Base-by-base conservation (phyloP, 176 grass and related monocot species). In the Typha latifolia region DNA sequence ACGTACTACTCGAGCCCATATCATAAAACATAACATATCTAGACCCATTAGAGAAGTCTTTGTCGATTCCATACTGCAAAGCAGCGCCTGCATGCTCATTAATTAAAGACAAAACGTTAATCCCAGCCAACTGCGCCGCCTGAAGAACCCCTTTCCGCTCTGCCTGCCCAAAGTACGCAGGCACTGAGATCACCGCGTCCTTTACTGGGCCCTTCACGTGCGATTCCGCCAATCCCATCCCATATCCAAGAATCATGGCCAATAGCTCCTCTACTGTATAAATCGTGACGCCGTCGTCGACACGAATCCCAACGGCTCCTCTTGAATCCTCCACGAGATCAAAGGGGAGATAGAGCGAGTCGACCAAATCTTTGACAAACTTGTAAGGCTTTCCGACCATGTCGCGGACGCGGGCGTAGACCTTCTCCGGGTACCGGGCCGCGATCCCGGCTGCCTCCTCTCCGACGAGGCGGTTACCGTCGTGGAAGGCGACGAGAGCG, bases 21-120 rank as follows among this genome's bases (percentile, higher is more conserved):
- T 99, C 95, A 49, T 99, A 94, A 32, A 99, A 82, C 72, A 99
- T 82, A 22, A 99, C 89, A 74, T 99, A 80, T 15, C 89, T 66
- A 12, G 95, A 87, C 69, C 77, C 75, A 52, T 99, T 94, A 47
- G 86, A 78, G 74, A 99, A 99, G 66, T 94, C 89, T 67, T 94
- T 99, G 83, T 99, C 95, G 19, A 99, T 90, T 32, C 89, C 95
- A 68, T 99, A 99, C 75, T 99, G 95, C 82, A 99, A 79, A 66
- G 95, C 86, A 3, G 95, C 89, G 8, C 95, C 95, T 0, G 95
- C 95, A 76, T 99, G 95, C 77, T 99, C 95, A 64, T 90, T 94
- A 62, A 99, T 77, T 47, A 99, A 87, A n/a, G 89, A 74, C 3
- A 99, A 80, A 47, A 99, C 89, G 62, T 87, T 99, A 69, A 94